phyloP scores from a whole-genome alignment of 1,284 basidiomycete species.

The Tremellales sp. region DNA sequence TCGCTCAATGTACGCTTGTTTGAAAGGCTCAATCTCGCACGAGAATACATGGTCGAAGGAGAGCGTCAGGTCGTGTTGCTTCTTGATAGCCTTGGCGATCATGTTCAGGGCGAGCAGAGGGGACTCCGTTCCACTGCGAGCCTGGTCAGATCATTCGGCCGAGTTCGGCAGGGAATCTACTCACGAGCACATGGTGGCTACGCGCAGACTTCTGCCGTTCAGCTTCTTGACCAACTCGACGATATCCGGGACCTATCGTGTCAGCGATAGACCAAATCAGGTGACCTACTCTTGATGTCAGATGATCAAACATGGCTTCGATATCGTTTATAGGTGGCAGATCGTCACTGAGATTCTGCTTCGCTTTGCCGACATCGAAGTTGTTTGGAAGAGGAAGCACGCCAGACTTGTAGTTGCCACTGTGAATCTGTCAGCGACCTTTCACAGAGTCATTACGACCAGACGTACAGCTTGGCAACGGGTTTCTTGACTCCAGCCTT shows the following conservation, averaged over 20 bases:
- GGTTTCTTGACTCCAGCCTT: conserved; percentile 30
- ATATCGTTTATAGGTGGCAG: conserved; percentile 78
- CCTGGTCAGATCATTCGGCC: background rate
- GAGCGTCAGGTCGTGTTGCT: conserved; percentile 64
- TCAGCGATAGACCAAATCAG: conserved; percentile 2
- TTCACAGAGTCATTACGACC: background rate
- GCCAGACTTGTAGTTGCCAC: conserved; percentile 26
- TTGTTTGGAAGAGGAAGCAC: conserved; percentile 25
- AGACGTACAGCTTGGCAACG: conserved; percentile 27
- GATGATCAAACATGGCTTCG: conserved; percentile 77
- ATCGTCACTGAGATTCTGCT: conserved; percentile 38
- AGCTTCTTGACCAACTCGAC: conserved; percentile 63
- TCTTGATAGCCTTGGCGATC: conserved; percentile 67
- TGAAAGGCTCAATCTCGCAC: conserved; percentile 97
- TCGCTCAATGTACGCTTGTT: conserved; percentile 95
- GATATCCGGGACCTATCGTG: conserved; percentile 30
- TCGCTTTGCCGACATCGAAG: conserved; percentile 17
- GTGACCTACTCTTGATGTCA: conserved; percentile 47
- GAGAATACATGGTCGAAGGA: conserved; percentile 91
- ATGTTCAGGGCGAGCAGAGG: conserved; percentile 84
- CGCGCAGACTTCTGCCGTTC: conserved; percentile 75
- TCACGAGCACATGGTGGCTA: conserved; percentile 86
- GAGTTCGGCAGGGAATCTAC: conserved; percentile 10
- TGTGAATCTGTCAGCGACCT: conserved; percentile 4
- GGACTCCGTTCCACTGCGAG: conserved; percentile 82